Percentiles rank a stretch among this genome's conserved stretches.
Conservation (phyloP, 2,329 filamentous ascomycete species). For the Parascedosporium putredinis region DNA sequence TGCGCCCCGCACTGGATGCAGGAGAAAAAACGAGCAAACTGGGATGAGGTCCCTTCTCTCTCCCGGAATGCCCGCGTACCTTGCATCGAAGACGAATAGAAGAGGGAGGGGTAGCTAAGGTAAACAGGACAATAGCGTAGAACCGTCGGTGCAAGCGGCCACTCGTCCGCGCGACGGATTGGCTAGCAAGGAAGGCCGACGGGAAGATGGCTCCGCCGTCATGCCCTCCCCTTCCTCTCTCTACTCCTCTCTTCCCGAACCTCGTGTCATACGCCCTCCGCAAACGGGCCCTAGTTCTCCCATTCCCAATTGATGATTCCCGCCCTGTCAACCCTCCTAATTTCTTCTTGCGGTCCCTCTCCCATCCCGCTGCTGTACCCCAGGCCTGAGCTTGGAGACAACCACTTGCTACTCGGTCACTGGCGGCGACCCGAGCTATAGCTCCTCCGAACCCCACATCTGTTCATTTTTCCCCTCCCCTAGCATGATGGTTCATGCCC, state of each 20-base stretch:
- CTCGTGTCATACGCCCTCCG: too few relatives aligned
- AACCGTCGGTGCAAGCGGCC: not conserved
- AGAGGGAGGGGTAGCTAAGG: too few relatives aligned
- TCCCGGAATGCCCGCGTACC: slow-evolving; percentile 4
- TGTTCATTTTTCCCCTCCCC: not conserved
- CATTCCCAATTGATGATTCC: too few relatives aligned
- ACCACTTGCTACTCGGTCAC: not conserved
- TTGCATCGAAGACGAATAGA: not conserved
- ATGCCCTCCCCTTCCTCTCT: not conserved
- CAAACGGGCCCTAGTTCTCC: too few relatives aligned
- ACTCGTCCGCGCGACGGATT: not conserved
- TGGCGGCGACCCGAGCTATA: not conserved
- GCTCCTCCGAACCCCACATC: slow-evolving; percentile 1
- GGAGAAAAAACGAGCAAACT: too few relatives aligned
- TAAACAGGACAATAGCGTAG: not conserved
- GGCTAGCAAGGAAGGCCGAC: not conserved
- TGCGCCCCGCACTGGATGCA: too few relatives aligned
- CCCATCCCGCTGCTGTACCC: not conserved
- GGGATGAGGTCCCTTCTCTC: too few relatives aligned
- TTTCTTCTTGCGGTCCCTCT: not conserved
- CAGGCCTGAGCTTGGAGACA: not conserved
- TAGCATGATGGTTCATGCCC: slow-evolving; percentile 7
- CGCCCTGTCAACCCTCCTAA: not conserved
- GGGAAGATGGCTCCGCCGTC: not conserved
- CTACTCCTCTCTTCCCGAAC: too few relatives aligned